phyloP scores from a whole-genome alignment of 495 filamentous ascomycete species.

The Penicillium longicatenatum region DNA sequence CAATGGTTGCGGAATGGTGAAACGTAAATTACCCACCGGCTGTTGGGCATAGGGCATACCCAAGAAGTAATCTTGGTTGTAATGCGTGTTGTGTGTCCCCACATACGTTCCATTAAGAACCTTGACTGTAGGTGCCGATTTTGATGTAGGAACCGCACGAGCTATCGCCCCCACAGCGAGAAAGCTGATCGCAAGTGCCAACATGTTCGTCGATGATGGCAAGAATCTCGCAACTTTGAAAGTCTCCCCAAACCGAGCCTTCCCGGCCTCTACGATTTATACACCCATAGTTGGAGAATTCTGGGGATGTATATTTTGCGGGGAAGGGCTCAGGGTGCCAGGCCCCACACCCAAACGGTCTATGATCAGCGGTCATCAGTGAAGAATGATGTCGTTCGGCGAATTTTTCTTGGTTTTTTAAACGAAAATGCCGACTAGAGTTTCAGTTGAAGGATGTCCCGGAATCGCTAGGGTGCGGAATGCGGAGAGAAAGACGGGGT shows the following conservation, averaged over 20 bases:
- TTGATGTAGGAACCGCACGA: conserved; percentile 15
- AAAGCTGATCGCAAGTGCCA: conserved; percentile 14
- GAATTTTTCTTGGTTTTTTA: not conserved
- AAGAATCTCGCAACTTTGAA: not conserved
- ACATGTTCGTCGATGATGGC: conserved; percentile 8
- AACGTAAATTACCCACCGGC: conserved; percentile 48
- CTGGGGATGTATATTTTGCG: conserved; percentile 13
- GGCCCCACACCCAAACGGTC: conserved; percentile 17
- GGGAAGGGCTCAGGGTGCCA: conserved; percentile 7
- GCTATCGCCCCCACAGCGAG: conserved; percentile 14
- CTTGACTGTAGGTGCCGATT: conserved; percentile 17
- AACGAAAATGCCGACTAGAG: not conserved
- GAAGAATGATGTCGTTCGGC: conserved; percentile 4
- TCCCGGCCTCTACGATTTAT: not conserved
- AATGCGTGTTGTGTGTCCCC: conserved; percentile 36
- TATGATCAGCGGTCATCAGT: conserved; percentile 15
- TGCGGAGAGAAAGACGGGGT: not conserved
- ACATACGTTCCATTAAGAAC: conserved; percentile 43
- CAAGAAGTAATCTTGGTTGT: conserved; percentile 48
- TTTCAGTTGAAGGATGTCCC: not conserved
- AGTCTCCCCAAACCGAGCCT: not conserved
- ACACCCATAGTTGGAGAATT: not conserved
- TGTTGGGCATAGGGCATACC: conserved; percentile 52
- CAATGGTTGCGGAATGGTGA: conserved; percentile 47
- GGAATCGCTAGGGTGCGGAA: not conserved